A percentile compares a stretch with the other conserved stretches of the same genome.
These are phyloP conservation scores for Xylaria sp. DNA, from an alignment of 2,329 filamentous ascomycete species.

Conservation along the genomic window DNA sequence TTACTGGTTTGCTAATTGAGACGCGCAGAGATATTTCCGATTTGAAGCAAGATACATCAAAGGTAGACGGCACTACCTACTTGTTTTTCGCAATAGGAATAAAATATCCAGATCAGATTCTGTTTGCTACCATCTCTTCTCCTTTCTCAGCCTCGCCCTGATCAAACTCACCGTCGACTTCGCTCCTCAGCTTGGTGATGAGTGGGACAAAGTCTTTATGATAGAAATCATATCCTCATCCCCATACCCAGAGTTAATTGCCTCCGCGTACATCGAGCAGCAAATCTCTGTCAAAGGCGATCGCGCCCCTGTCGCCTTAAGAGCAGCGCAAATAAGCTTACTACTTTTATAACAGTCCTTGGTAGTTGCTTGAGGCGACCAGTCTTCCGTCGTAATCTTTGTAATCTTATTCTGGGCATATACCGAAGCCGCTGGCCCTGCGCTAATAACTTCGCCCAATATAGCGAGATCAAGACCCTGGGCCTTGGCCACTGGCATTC, in stretches of 20 bases:
- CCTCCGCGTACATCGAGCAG: slow-evolving; percentile 42
- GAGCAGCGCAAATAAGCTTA: slow-evolving; percentile 45
- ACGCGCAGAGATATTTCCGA: no score
- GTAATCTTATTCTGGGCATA: slow-evolving; percentile 48
- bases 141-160: no score
- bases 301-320: slow-evolving; percentile 33
- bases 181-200: not conserved
- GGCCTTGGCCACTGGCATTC: slow-evolving; percentile 42
- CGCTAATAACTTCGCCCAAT: slow-evolving; percentile 47
- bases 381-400: slow-evolving; percentile 48
- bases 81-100: no score
- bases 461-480: slow-evolving; percentile 49
- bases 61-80: no score
- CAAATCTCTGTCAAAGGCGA: slow-evolving; percentile 43
- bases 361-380: slow-evolving; percentile 47
- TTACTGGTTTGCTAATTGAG: no score
- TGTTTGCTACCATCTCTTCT: no score
- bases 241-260: slow-evolving; percentile 38
- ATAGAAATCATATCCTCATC: slow-evolving; percentile 50
- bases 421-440: slow-evolving; percentile 49
- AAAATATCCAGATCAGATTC: no score
- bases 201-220: slow-evolving; percentile 33
- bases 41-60: no score
- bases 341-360: slow-evolving; percentile 50
- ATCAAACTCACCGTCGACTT: no score